Conservation (phyloP, 2,329 filamentous ascomycete species). For the Aspergillus luchuensis region DNA sequence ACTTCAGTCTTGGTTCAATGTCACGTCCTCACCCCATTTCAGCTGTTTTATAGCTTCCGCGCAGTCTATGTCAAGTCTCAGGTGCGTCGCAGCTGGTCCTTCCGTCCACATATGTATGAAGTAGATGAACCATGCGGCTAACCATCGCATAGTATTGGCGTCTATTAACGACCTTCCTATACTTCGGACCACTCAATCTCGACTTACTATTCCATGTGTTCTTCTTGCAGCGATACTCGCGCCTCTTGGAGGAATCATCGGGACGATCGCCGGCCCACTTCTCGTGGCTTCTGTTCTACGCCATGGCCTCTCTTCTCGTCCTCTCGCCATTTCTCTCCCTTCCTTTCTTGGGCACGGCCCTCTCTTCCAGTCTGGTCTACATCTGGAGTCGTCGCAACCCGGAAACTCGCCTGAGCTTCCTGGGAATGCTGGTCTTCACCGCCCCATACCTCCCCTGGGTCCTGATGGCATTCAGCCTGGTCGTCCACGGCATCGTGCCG, state of each 20-base stretch:
- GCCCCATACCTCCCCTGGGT: conserved; percentile 97
- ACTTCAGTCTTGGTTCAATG: conserved; percentile 91
- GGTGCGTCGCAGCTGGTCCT: conserved; percentile 57
- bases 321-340: conserved; percentile 87
- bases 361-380: conserved; percentile 92
- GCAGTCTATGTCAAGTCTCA: conserved; percentile 90
- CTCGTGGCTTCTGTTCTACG: conserved; percentile 89
- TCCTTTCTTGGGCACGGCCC: conserved; percentile 89
- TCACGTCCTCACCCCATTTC: conserved; percentile 86
- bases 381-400: conserved; percentile 97
- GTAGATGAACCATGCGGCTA: conserved; percentile 11
- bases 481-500: conserved; percentile 86
- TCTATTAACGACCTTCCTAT: conserved; percentile 92
- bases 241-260: conserved; percentile 92
- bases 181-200: conserved; percentile 91
- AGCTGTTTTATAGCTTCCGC: conserved; percentile 95
- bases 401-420: conserved; percentile 82
- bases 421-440: conserved; percentile 86
- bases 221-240: conserved; percentile 94
- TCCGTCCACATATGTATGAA: not conserved
- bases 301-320: conserved; percentile 74
- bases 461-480: conserved; percentile 84
- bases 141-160: conserved; percentile 77
- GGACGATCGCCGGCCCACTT: conserved; percentile 89
- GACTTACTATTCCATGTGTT: conserved; percentile 97